Conservation (phyloP, 345 rosid genomes). For the Camelina hispida region DNA sequence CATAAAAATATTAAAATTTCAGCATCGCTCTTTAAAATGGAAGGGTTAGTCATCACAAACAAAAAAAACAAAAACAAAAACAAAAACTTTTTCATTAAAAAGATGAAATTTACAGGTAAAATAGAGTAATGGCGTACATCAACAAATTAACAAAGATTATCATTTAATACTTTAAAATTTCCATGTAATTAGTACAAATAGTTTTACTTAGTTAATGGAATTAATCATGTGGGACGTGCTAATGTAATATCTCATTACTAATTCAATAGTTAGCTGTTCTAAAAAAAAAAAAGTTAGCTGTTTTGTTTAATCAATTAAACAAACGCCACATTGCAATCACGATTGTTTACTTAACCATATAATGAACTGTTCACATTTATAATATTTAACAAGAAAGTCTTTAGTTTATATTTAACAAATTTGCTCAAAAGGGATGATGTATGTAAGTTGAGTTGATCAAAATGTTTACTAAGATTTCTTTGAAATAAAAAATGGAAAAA, state of each 20-base stretch:
- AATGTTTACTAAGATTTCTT: slow-evolving; percentile 30
- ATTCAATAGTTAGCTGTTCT: slow-evolving; percentile 15
- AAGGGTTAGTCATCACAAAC: slow-evolving; percentile 4
- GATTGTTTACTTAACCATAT: slow-evolving; percentile 44
- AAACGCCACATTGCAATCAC: slow-evolving; percentile 46
- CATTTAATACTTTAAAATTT: not conserved
- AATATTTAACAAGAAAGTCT: slow-evolving; percentile 20
- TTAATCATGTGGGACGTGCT: slow-evolving; percentile 20
- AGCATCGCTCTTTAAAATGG: slow-evolving; percentile 2
- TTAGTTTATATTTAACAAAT: slow-evolving; percentile 11
- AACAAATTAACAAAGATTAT: not conserved
- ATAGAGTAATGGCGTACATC: not conserved
- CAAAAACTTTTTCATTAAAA: not conserved
- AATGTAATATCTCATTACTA: slow-evolving; percentile 18
- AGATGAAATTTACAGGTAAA: not conserved
- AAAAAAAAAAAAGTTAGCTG: not conserved
- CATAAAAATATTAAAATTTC: slow-evolving; percentile 27
- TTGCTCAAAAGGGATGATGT: slow-evolving; percentile 10
- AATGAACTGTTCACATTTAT: slow-evolving; percentile 38
- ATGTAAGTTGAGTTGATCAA: slow-evolving; percentile 46
- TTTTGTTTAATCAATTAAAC: slow-evolving; percentile 27
- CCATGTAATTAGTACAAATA: not conserved
- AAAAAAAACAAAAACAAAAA: not conserved
- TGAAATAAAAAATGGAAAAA: slow-evolving; percentile 2
- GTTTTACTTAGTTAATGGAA: slow-evolving; percentile 18